A percentile compares a stretch with the other conserved stretches of the same genome.
These are phyloP conservation scores for Aphanomyces euteiches DNA, from an alignment of 352 stramenopile species.

Conservation along the genomic window DNA sequence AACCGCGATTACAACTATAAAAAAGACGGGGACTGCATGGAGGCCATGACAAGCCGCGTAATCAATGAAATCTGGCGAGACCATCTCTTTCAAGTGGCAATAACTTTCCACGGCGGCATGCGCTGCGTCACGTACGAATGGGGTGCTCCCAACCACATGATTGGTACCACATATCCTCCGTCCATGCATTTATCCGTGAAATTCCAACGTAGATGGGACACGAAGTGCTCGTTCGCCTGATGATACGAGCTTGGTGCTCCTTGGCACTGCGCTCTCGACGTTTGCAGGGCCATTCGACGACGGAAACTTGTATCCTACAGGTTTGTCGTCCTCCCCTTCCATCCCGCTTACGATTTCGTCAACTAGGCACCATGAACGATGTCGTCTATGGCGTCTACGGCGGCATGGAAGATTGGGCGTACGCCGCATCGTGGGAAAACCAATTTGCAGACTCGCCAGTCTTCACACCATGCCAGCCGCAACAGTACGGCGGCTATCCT, in stretches of 20 bases:
- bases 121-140: conserved; percentile 97
- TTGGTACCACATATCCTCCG: conserved; percentile 38
- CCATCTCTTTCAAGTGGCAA: conserved; percentile 94
- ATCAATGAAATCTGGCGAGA: conserved; percentile 97
- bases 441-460: conserved; percentile 41
- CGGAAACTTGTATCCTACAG: conserved; percentile 62
- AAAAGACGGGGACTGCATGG: conserved; percentile 88
- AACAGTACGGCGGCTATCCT: conserved; percentile 87
- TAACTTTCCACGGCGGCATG: conserved; percentile 98
- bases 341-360: background rate
- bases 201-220: conserved; percentile 46
- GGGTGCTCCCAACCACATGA: conserved; percentile 86
- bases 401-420: conserved; percentile 98
- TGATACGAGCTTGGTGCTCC: conserved; percentile 60
- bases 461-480: conserved; percentile 77
- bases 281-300: conserved; percentile 73
- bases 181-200: conserved; percentile 43
- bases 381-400: conserved; percentile 95
- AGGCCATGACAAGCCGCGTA: conserved; percentile 91
- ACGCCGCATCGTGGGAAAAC: conserved; percentile 88
- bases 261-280: conserved; percentile 54
- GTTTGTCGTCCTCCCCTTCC: background rate
- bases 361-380: conserved; percentile 90
- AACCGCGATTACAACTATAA: conserved; percentile 99
- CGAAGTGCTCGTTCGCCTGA: conserved; percentile 77